Base-by-base conservation (phyloP, 1,284 basidiomycete species). In the Pseudozyma sp. region DNA sequence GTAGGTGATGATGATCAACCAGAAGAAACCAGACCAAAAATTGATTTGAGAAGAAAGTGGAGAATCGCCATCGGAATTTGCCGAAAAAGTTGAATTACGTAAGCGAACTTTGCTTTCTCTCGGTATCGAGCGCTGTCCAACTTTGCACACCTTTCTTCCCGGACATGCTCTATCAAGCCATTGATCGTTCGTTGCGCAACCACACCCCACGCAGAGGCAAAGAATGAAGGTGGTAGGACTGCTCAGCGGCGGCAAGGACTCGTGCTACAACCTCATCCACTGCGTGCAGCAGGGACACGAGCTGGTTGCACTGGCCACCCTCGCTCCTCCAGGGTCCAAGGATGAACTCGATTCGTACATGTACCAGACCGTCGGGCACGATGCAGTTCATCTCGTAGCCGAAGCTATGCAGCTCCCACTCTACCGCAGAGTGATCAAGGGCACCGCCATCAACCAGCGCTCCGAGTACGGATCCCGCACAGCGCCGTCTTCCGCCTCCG, bases 311-410 rank as follows among this genome's bases (percentile, higher is more conserved):
- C 90, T 95, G 17, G 97, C 94, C 3, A 94, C 94, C 44, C 87
- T 99, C 29, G 89, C 92, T 13, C 96, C 96, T 14, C 89, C 88
- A 62, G 86, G 88, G 47, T 94, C 93, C 77, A 92, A 92, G 39
- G 97, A 98, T 87, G 97, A 99, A 87, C 90, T 98, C 79, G 96
- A 99, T 85, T 98, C 96, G 46, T 99, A 96, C 87, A 89, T 99
- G 86, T 99, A 97, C 85, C 97, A 99, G 61, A 97, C 96, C 7
- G 95, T 99, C 39, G 97, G 95, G 0, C 96, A 98, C 82, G 93
- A 94, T 73, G 93, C 94, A 6, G 91, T 99, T 50, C 90, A 94
- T 55, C 88, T 92, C 52, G 91, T 99, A 57, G 94, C 94, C 9
- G 86, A 88, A 55, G 93, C 96, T 1, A 87, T 99, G 75, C 90